Base-by-base conservation (phyloP, 2,329 filamentous ascomycete genomes). In the Elsinoe batatas region DNA sequence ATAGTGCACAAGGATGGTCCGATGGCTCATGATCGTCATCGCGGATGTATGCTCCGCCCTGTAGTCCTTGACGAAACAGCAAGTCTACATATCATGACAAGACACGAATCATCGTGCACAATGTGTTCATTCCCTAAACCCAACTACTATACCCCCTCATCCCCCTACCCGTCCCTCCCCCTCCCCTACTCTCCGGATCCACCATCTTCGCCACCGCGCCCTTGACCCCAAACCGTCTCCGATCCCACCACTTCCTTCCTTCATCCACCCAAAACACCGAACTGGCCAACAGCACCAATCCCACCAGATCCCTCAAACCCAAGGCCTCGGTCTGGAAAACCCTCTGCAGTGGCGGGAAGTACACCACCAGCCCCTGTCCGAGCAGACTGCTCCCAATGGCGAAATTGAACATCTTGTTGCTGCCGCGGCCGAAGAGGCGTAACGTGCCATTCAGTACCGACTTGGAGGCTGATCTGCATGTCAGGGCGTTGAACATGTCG, bases 401-500 rank as follows among this genome's bases (percentile, higher is more conserved):
- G 77, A 91, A 95, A 71, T 97, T 97, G 74, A 98, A 98, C 72
- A 98, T 86, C 58, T 83, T 85, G 68, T 98, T 98, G 7, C 84
- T 83, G 57, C 93, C 87, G 11, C 95, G 69, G 7, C 86, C 82
- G 51, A 95, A 71, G 1, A 71, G 57, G 2, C 61, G 61, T 5
- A 71, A 78, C 68, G 98, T 91, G 38, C 93, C 91, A 22, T 85
- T 79, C 3, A 98, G 79, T 4, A 98, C 78, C 10, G 88, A 94
- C 70, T 97, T 97, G 60, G 81, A 83, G 67, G 95, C 91, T 6
- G 87, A 94, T 47, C 93, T 88, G 72, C 93, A 98, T 13, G 88
- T 85, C 18, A 98, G 77, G 1, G 93, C 93, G 71, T 98, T 97
- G 77, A 97, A 96, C 93, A 98, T 98, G 76, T 98, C 93, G 71